Evolutionary conservation across 1,284 basidiomycete genomes (phyloP).

Genomic region (Apiotrichum gracile): DNA sequence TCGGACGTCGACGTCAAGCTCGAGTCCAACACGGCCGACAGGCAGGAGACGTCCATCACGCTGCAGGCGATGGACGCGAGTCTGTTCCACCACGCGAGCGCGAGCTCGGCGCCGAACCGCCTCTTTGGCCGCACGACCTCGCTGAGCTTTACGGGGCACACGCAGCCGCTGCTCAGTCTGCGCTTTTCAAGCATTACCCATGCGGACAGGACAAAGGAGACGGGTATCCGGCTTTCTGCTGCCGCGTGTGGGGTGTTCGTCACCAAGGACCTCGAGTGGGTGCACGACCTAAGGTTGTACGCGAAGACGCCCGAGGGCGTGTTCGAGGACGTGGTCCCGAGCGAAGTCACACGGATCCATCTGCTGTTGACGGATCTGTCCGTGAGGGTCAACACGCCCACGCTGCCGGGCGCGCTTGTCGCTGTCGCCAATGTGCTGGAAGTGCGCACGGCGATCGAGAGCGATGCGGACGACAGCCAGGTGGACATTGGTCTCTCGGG

Average conservation of each 20-base stretch:
- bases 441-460: conserved; percentile 65
- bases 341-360: conserved; percentile 69
- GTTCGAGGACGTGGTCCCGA: conserved; percentile 89
- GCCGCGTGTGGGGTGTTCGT: conserved; percentile 62
- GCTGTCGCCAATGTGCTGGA: conserved; percentile 61
- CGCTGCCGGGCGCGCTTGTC: conserved; percentile 60
- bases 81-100: conserved; percentile 39
- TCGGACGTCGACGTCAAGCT: conserved; percentile 62
- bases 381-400: conserved; percentile 57
- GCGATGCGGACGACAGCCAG: conserved; percentile 56
- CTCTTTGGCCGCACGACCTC: conserved; percentile 35
- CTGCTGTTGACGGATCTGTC: conserved; percentile 66
- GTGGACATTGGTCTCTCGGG: conserved; percentile 54
- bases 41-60: conserved; percentile 67
- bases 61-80: conserved; percentile 59
- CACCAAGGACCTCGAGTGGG: conserved; percentile 61
- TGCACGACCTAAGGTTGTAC: conserved; percentile 61
- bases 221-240: conserved; percentile 61
- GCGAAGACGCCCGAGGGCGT: conserved; percentile 83
- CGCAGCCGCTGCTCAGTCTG: conserved; percentile 54
- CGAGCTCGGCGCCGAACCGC: conserved; percentile 4
- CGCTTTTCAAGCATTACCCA: conserved; percentile 63
- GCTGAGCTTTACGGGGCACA: conserved; percentile 27
- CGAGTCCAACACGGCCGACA: conserved; percentile 52
- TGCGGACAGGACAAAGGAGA: conserved; percentile 70